phyloP scores from a whole-genome alignment of 257 asterid genomes.

The Solanum pennellii region DNA sequence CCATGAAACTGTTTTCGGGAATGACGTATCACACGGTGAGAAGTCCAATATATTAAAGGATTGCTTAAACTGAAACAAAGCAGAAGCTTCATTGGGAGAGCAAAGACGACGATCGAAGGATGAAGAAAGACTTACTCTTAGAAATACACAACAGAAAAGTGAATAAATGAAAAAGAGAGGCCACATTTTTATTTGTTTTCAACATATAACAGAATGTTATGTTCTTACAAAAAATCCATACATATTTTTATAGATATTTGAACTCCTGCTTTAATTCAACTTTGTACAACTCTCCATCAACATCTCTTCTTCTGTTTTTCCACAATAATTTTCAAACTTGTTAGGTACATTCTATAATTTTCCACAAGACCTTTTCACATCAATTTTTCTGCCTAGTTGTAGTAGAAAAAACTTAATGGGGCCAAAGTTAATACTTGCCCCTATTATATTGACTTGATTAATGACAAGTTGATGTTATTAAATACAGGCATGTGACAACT shows the following conservation, averaged over 20 bases:
- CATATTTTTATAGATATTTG: neutral
- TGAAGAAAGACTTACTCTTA: neutral
- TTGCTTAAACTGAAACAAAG: neutral
- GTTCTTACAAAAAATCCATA: neutral
- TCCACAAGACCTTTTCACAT: too few relatives aligned
- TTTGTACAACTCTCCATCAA: neutral
- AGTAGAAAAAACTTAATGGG: neutral
- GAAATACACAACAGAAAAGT: neutral
- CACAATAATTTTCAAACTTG: neutral
- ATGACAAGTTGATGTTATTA: neutral
- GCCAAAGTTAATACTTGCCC: neutral
- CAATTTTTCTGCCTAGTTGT: neutral
- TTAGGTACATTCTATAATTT: neutral
- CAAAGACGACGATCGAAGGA: neutral
- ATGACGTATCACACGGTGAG: neutral
- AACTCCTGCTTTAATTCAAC: neutral
- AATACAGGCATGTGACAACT: neutral
- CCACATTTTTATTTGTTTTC: neutral
- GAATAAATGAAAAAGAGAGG: neutral
- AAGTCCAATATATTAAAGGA: neutral
- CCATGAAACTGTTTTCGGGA: neutral
- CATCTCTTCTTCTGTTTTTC: neutral
- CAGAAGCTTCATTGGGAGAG: neutral
- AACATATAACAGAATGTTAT: neutral
- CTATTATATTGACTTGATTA: neutral